These are phyloP conservation scores for Penicillium sp. DNA, from an alignment of 2,329 filamentous ascomycete genomes.

Conservation along the genomic window DNA sequence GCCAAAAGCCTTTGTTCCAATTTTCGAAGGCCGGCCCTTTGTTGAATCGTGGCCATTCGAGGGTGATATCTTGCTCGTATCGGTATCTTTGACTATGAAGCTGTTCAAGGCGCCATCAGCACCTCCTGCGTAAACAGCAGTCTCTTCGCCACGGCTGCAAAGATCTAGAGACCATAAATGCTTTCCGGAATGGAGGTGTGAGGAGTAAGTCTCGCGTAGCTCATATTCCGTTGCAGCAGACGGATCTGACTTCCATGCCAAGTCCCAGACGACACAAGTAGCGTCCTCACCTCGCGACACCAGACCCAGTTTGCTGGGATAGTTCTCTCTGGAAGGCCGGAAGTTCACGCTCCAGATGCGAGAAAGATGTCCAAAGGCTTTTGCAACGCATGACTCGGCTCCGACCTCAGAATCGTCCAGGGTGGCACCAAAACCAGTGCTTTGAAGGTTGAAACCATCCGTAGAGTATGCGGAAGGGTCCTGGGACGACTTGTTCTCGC, in stretches of 20 bases:
- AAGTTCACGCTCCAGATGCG: conserved; percentile 87
- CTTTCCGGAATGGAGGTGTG: conserved; percentile 72
- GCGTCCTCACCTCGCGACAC: conserved; percentile 84
- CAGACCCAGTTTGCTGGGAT: conserved; percentile 45
- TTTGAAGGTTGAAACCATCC: conserved; percentile 40
- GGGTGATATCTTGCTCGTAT: neutral
- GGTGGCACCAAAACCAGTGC: conserved; percentile 60
- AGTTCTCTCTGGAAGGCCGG: conserved; percentile 33
- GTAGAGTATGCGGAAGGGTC: conserved; percentile 36
- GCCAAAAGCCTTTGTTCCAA: conserved; percentile 27
- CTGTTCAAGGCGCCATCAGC: conserved; percentile 64
- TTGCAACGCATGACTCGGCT: conserved; percentile 55
- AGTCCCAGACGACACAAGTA: conserved; percentile 67
- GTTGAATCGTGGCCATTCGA: neutral
- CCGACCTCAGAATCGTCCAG: conserved; percentile 31
- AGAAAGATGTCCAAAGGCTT: conserved; percentile 79
- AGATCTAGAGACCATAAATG: conserved; percentile 76
- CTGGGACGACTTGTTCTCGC: conserved; percentile 29
- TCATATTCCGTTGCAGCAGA: conserved; percentile 16
- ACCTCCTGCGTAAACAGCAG: conserved; percentile 68
- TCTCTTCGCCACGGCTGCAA: conserved; percentile 26
- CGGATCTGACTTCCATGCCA: conserved; percentile 39
- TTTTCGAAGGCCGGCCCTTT: neutral
- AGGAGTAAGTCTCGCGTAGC: conserved; percentile 48
- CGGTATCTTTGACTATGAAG: conserved; percentile 22